phyloP scores from a whole-genome alignment of 1,284 basidiomycete species.

The Puccinia hordei region DNA sequence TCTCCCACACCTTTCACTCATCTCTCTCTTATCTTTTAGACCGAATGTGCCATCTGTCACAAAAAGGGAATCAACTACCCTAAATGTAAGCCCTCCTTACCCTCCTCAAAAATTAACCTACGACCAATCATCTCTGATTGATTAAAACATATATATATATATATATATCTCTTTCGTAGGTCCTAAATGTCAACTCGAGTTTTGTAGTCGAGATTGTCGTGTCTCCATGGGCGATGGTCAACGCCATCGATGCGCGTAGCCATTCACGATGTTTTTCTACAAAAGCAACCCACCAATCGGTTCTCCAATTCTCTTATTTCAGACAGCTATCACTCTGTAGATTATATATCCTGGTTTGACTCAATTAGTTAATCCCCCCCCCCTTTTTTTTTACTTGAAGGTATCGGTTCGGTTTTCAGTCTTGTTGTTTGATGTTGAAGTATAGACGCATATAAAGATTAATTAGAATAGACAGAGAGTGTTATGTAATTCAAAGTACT shows the following conservation, averaged over 20 bases:
- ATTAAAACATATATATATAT: neutral
- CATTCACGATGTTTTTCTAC: too few relatives aligned
- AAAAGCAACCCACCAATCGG: too few relatives aligned
- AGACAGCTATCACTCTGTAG: too few relatives aligned
- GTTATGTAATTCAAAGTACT: too few relatives aligned
- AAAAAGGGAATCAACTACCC: constrained; percentile 27
- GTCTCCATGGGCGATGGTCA: constrained; percentile 11
- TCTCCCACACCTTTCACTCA: neutral
- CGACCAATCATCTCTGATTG: neutral
- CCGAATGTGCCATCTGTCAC: constrained; percentile 26
- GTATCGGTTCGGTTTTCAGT: too few relatives aligned
- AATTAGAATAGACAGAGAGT: too few relatives aligned
- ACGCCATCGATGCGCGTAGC: neutral
- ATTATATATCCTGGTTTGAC: too few relatives aligned
- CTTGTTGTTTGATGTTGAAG: too few relatives aligned
- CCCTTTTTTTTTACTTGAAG: too few relatives aligned
- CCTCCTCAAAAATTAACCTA: neutral
- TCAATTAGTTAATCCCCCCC: too few relatives aligned
- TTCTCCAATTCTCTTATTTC: too few relatives aligned
- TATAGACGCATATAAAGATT: too few relatives aligned
- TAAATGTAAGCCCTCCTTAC: neutral
- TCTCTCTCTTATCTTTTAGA: neutral
- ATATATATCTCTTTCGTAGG: neutral
- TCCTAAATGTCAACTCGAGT: constrained; percentile 37
- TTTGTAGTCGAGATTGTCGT: constrained; percentile 23